These are phyloP conservation scores for Lepiota venenata DNA, from an alignment of 768 basidiomycete genomes.

Conservation along the genomic window DNA sequence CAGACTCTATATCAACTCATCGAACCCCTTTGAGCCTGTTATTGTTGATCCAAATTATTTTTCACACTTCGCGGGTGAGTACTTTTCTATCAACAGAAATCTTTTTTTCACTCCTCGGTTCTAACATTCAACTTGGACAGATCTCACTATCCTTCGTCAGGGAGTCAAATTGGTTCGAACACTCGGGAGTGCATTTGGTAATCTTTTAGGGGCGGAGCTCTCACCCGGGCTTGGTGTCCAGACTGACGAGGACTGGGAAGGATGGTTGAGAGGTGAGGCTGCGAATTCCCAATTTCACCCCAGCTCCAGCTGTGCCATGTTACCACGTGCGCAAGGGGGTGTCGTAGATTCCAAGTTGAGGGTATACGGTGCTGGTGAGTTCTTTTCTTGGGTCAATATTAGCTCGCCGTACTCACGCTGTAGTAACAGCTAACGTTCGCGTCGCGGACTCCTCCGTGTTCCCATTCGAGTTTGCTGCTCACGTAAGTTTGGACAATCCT, in stretches of 20 bases:
- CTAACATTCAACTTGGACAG: slow-evolving; percentile 21
- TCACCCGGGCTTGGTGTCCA: slow-evolving; percentile 26
- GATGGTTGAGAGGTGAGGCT: slow-evolving; percentile 37
- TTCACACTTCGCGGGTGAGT: slow-evolving; percentile 46
- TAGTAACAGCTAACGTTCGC: slow-evolving; percentile 43
- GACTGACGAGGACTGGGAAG: slow-evolving; percentile 53
- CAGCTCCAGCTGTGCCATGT: slow-evolving; percentile 27
- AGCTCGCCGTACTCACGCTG: not conserved
- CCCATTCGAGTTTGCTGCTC: slow-evolving; percentile 39
- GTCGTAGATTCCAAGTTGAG: slow-evolving; percentile 26
- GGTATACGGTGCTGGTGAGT: slow-evolving; percentile 28
- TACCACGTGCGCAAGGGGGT: slow-evolving; percentile 25
- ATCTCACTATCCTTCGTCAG: slow-evolving; percentile 47
- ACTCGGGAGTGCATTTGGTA: slow-evolving; percentile 47
- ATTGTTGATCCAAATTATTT: slow-evolving; percentile 68
- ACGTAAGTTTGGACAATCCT: slow-evolving; percentile 17
- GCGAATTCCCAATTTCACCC: slow-evolving; percentile 61
- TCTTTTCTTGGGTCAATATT: not conserved
- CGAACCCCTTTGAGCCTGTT: slow-evolving; percentile 57
- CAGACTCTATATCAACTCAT: slow-evolving; percentile 57
- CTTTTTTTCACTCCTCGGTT: not conserved
- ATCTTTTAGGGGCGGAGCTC: slow-evolving; percentile 29
- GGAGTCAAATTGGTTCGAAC: slow-evolving; percentile 58
- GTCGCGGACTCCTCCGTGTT: slow-evolving; percentile 56
- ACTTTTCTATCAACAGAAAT: not conserved